Evolutionary conservation across 257 asterid genomes (phyloP).

Genomic region (Solanum sejunctum): DNA sequence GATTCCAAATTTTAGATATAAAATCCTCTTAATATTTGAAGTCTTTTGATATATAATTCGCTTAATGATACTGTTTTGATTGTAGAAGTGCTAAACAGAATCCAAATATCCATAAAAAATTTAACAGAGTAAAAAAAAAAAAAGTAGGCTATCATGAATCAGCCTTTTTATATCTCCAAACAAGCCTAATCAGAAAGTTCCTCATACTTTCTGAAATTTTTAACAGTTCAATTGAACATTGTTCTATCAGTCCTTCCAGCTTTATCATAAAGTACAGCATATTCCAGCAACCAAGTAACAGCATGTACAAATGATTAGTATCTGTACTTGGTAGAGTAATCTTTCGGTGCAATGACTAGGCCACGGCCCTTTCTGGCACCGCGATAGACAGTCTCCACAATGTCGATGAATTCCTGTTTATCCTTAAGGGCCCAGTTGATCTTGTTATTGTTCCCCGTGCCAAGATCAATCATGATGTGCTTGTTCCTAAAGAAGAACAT

Average conservation of each 20-base stretch:
- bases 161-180: too few species aligned
- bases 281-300: background rate
- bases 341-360: conserved; percentile 95
- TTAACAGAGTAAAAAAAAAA: too few species aligned
- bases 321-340: conserved; percentile 95
- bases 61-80: too few species aligned
- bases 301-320: conserved; percentile 15
- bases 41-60: too few species aligned
- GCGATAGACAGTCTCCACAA: conserved; percentile 87
- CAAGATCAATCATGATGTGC: conserved; percentile 95
- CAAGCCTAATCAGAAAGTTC: too few species aligned
- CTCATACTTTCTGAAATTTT: background rate
- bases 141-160: too few species aligned
- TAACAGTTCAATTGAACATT: background rate
- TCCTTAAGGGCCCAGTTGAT: conserved; percentile 98
- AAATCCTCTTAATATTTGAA: too few species aligned
- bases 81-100: too few species aligned
- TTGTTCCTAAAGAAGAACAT: conserved; percentile 98
- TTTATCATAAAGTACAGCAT: background rate
- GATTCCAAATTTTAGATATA: too few species aligned
- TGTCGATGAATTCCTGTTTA: conserved; percentile 93
- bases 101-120: too few species aligned
- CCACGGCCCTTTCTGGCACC: conserved; percentile 98
- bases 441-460: conserved; percentile 94
- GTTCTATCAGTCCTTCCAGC: too few species aligned